Evolutionary conservation across 352 stramenopile genomes (phyloP), one percentile per base, ranked within the genome.

Genomic region (Pythium coloratum): DNA sequence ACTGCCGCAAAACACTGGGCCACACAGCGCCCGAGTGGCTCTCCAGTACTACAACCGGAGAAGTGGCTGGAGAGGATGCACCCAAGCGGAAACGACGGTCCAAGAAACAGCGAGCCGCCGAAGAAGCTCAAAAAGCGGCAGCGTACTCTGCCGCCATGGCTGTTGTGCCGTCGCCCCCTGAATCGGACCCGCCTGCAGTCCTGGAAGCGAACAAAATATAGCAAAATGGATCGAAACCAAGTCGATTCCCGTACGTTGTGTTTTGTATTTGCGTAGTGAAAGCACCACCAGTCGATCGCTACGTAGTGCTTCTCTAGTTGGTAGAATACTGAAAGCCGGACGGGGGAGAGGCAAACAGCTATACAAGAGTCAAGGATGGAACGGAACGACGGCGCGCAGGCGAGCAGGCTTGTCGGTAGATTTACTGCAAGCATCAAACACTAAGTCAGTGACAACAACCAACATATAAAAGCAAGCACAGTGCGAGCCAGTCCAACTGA

Each of bases 11-110:
- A n/a, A 77, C 79, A 18, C 74, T 89, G 9, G 76, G 81, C 26
- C 85, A 94, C 66, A 90, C 76, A 44, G 76, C 77, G 20, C 81
- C 85, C 6, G 85, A 94, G 67, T 94, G 85, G 85, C 74, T 86
- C 14, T 34, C 71, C 70, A 58, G 46, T 58, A 38, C 51, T 13
- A n/a, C 55, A 77, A 55, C 61, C 55, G 20, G 10, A 7, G 59
- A 75, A 53, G 46, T n/a, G 6, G 20, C 3, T 30, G n/a, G 20
- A 7, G 49, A 9, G 5, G 60, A 65, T 51, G 46, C 71, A 51
- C 26, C 72, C 32, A 72, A 68, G 49, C 61, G 69, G 28, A 71
- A 58, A 64, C 47, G 54, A 16, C 62, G 54, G 13, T 57, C 53
- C 34, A 61, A 69, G 40, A 69, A 62, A n/a, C 13, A 59, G 33